phyloP scores from a whole-genome alignment of 2,329 filamentous ascomycete species.

The Cladophialophora yegresii region DNA sequence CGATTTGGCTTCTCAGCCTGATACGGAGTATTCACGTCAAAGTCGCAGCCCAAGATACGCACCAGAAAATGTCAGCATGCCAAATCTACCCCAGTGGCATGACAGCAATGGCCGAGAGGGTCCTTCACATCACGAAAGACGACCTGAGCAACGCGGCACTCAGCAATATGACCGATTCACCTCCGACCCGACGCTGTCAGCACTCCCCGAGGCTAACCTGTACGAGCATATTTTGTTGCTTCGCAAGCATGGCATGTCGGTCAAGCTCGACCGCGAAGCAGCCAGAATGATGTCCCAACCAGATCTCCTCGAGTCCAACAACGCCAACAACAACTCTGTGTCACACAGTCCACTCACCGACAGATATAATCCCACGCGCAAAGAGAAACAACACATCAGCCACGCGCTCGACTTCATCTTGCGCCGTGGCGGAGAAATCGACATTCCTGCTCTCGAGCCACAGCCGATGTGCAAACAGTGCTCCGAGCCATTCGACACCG shows the following conservation, averaged over 20 bases:
- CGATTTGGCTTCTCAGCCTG: not conserved
- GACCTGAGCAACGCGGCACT: not conserved
- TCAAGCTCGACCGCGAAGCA: slow-evolving; percentile 11
- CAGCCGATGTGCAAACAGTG: slow-evolving; percentile 11
- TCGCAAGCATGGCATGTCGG: slow-evolving; percentile 17
- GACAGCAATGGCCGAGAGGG: not conserved
- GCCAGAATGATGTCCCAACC: not conserved
- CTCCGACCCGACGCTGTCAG: too few relatives aligned
- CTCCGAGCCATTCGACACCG: slow-evolving; percentile 5
- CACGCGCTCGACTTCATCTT: slow-evolving; percentile 15
- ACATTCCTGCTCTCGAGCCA: slow-evolving; percentile 6
- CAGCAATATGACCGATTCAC: not conserved
- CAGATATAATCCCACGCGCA: slow-evolving; percentile 2
- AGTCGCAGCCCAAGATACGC: not conserved
- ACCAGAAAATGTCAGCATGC: not conserved
- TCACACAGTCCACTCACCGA: slow-evolving; percentile 5
- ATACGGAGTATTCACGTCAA: not conserved
- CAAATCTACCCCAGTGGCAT: not conserved
- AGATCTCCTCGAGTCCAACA: not conserved
- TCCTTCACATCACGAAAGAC: not conserved
- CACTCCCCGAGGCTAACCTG: not conserved
- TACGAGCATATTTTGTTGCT: slow-evolving; percentile 21
- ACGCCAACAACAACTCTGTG: not conserved
- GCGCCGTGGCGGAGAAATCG: slow-evolving; percentile 19
- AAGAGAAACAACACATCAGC: slow-evolving; percentile 17